Percentiles rank a stretch among this genome's conserved stretches.
Evolutionary conservation across 2,329 filamentous ascomycete genomes (phyloP).

Genomic region (Fusarium algeriense): DNA sequence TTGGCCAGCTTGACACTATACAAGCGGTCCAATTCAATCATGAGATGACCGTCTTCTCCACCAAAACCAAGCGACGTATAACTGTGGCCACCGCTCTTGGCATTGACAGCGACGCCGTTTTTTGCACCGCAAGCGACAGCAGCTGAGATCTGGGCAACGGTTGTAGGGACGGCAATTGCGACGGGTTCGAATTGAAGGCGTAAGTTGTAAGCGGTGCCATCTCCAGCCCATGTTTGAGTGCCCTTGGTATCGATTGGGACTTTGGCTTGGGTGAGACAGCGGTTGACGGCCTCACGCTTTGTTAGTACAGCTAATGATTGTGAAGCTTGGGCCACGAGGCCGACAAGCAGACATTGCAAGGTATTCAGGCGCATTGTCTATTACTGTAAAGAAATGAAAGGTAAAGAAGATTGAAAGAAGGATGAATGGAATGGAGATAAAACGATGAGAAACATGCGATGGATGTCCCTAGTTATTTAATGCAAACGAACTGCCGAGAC

Average conservation of each 20-base stretch:
- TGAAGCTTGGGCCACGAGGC: background rate
- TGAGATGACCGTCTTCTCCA: slow-evolving; percentile 56
- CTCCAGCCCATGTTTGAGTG: slow-evolving; percentile 49
- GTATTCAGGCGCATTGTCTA: slow-evolving; percentile 5
- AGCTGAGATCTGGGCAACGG: slow-evolving; percentile 56
- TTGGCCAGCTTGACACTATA: slow-evolving; percentile 48
- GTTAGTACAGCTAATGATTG: slow-evolving; percentile 29
- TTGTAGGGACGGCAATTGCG: slow-evolving; percentile 51
- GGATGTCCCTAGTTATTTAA: slow-evolving; percentile 5
- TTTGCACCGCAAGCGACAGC: slow-evolving; percentile 61
- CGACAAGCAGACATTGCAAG: slow-evolving; percentile 4
- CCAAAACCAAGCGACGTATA: slow-evolving; percentile 64
- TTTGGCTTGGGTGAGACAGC: slow-evolving; percentile 47
- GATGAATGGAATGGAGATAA: background rate
- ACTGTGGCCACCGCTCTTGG: slow-evolving; percentile 65
- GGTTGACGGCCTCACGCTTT: slow-evolving; percentile 44
- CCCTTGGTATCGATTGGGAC: slow-evolving; percentile 43
- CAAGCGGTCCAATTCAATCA: slow-evolving; percentile 58
- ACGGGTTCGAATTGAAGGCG: slow-evolving; percentile 50
- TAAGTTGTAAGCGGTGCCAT: slow-evolving; percentile 52
- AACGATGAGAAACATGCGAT: background rate
- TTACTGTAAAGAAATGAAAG: background rate
- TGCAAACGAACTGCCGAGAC: background rate
- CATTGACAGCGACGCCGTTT: slow-evolving; percentile 60
- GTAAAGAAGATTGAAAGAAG: background rate